Percentiles rank a stretch among this genome's conserved stretches.
phyloP scores from a whole-genome alignment of 2,329 filamentous ascomycete species.

The Tolypocladium guangdongense region DNA sequence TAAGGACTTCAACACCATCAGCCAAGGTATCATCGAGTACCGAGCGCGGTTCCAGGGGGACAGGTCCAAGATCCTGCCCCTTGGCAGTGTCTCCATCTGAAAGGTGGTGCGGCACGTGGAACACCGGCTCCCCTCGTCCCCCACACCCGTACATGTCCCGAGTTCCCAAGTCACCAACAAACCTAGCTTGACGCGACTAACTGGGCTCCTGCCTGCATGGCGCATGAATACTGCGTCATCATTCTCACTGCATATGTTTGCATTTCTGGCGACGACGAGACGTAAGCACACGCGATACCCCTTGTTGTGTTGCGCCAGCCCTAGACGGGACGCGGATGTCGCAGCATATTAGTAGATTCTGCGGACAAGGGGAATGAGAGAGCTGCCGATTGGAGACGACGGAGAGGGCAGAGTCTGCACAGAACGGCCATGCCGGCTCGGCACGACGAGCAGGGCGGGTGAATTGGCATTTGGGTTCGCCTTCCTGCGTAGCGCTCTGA shows the following conservation, averaged over 20 bases:
- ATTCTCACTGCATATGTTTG: background rate
- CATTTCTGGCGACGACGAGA: constrained; percentile 1
- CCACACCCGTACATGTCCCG: background rate
- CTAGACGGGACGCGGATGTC: background rate
- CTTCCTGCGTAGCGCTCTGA: constrained; percentile 1
- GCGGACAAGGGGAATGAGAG: background rate
- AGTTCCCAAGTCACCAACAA: background rate
- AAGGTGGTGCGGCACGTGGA: background rate
- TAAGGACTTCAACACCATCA: constrained; percentile 56
- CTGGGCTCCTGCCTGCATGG: background rate
- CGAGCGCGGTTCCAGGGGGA: constrained; percentile 55
- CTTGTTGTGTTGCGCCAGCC: background rate
- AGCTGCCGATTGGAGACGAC: background rate
- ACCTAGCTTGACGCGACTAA: background rate
- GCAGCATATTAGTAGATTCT: background rate
- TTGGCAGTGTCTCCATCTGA: constrained; percentile 36
- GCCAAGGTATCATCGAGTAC: constrained; percentile 55
- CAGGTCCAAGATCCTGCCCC: constrained; percentile 48
- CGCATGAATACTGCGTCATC: background rate
- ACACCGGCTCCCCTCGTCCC: background rate
- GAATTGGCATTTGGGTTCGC: background rate
- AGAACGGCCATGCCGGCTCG: background rate
- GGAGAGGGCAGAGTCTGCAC: background rate
- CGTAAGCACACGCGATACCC: constrained; percentile 5
- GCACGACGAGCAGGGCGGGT: background rate